Evolutionary conservation across 192 early-diverging fungal genomes (phyloP).

Genomic region (Coemansia furcata): DNA sequence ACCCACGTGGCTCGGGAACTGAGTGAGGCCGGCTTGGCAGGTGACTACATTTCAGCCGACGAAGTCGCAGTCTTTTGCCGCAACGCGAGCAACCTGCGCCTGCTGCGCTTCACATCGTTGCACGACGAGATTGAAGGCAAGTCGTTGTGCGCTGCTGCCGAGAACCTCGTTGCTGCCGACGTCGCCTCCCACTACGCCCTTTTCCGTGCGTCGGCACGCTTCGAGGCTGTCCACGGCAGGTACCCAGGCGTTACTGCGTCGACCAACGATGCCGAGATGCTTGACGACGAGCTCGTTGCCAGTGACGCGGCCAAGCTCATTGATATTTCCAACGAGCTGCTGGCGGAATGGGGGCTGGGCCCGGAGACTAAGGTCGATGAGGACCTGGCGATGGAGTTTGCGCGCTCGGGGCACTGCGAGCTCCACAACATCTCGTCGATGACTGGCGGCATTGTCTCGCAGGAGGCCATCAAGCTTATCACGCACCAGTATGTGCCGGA

Average conservation of each 20-base stretch:
- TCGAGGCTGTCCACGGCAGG: conserved; percentile 15
- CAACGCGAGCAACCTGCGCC: conserved; percentile 65
- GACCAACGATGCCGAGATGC: conserved; percentile 10
- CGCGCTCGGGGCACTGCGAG: conserved; percentile 68
- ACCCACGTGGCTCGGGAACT: conserved; percentile 53
- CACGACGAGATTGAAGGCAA: conserved; percentile 18
- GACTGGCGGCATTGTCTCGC: conserved; percentile 85
- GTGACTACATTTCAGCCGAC: conserved; percentile 58
- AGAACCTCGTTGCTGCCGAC: neutral
- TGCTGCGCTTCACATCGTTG: conserved; percentile 54
- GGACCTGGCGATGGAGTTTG: conserved; percentile 37
- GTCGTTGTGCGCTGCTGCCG: neutral
- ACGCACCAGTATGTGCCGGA: conserved; percentile 94
- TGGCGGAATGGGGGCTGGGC: conserved; percentile 15
- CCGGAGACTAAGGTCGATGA: neutral
- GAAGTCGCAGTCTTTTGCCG: conserved; percentile 84
- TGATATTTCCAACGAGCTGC: conserved; percentile 12
- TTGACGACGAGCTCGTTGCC: conserved; percentile 14
- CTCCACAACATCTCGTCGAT: conserved; percentile 83
- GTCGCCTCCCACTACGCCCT: conserved; percentile 27
- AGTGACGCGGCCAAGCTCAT: conserved; percentile 10
- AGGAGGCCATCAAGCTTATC: conserved; percentile 94
- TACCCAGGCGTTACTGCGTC: conserved; percentile 20
- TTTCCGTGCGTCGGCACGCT: conserved; percentile 25
- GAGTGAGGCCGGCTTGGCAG: conserved; percentile 46